Evolutionary conservation across 176 grass and related monocot species (phyloP), one percentile per base, ranked within the genome.

Genomic region (Melocanna baccifera): DNA sequence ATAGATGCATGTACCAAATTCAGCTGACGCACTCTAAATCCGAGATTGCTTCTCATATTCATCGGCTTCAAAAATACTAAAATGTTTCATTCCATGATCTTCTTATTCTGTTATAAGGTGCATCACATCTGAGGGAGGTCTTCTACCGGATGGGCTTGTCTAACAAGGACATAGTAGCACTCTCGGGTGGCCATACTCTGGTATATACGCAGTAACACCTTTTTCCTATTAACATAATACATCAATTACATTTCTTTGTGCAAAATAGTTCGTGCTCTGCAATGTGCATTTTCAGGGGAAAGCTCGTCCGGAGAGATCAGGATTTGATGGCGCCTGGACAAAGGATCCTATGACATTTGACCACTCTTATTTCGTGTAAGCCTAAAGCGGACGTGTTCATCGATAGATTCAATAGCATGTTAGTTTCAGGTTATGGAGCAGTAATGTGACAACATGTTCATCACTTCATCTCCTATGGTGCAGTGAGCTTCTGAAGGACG

Each of bases 151-250:
- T 96, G 94, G 91, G 91, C 6, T 57, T 96, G 39, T 80, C 91
- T 4, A 88, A 96, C 88, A 96, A 87, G 84, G 91, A 96, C 62
- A 96, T 93, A 56, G 91, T 96, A 2, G 94, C 94, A 48, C 84
- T 96, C 20, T 96, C 94, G 3, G 94, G 91, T 11, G 91, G 86
- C 7, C 94, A 96, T 70, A 96, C 94, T 40, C 84, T 93, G 76
- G 91, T 96, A 92, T 39, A 39, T 39, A 67, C 18, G 19, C 10
- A 19, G n/a, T 12, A 9, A 56, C 3, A 16, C 11, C 0, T 16
- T 70, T 12, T 16, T 0, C 7, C 2, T 25, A 6, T 19, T 9
- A 7, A 70, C 7, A 28, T 28, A 50, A 53, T n/a, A 58, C 22
- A 73, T 12, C 0, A 20, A 25, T 1, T 14, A 37, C 9, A 19